phyloP scores from a whole-genome alignment of 208 protist species.

The Tritrichomonas musculus region DNA sequence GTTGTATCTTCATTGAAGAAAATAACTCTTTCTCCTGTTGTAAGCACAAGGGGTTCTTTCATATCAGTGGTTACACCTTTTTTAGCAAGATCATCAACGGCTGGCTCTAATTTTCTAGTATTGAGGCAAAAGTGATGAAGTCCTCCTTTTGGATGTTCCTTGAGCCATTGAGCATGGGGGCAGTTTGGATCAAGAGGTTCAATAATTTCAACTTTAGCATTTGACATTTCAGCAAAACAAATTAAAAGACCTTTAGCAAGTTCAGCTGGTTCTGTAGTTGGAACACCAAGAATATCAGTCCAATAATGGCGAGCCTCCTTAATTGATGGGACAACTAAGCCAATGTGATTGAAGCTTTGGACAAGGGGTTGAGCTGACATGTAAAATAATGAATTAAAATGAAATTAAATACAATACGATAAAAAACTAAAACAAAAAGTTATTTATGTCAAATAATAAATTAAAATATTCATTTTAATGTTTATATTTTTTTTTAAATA shows the following conservation, averaged over 20 bases:
- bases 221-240: neutral
- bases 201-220: slow-evolving; percentile 25
- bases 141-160: slow-evolving; percentile 12
- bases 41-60: neutral
- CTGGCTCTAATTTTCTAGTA: neutral
- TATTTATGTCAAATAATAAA: too few species aligned
- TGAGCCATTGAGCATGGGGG: neutral
- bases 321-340: neutral
- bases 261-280: neutral
- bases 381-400: too few species aligned
- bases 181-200: neutral
- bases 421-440: too few species aligned
- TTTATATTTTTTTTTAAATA: too few species aligned
- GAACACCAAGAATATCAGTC: neutral
- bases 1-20: slow-evolving; percentile 3
- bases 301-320: neutral
- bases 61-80: neutral
- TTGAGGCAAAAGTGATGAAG: neutral
- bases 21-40: neutral
- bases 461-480: too few species aligned
- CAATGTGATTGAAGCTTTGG: neutral
- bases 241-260: neutral
- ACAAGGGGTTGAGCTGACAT: neutral
- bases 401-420: too few species aligned
- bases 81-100: neutral